phyloP scores from a whole-genome alignment of 371 early-diverging fungal species.

The Mucor mucedo region DNA sequence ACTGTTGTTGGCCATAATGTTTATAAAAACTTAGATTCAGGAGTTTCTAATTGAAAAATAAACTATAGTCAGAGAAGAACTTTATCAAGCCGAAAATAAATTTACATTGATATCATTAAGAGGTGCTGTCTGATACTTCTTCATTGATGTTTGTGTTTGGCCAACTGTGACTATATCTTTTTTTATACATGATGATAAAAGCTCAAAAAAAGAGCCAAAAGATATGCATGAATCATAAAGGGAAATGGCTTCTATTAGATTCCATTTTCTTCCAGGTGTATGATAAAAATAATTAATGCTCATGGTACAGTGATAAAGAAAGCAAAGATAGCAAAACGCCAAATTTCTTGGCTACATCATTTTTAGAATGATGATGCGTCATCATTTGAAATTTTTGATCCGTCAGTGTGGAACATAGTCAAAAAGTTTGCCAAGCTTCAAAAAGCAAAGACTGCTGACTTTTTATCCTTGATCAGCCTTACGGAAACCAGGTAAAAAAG shows the following conservation, averaged over 20 bases:
- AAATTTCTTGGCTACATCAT: not conserved
- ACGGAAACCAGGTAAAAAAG: too few relatives aligned
- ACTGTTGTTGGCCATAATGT: not conserved
- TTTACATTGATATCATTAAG: slow-evolving; percentile 11
- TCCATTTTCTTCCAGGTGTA: slow-evolving; percentile 18
- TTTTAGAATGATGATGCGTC: too few relatives aligned
- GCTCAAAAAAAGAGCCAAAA: slow-evolving; percentile 16
- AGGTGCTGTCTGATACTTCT: not conserved
- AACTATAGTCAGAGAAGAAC: slow-evolving; percentile 1
- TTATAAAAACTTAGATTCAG: slow-evolving; percentile 11
- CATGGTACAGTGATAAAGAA: slow-evolving; percentile 1
- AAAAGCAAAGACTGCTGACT: too few relatives aligned
- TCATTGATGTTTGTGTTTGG: slow-evolving; percentile 14
- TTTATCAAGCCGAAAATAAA: slow-evolving; percentile 4
- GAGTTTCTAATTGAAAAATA: slow-evolving; percentile 16
- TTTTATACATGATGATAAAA: slow-evolving; percentile 14
- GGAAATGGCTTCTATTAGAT: slow-evolving; percentile 10
- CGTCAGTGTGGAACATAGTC: too few relatives aligned
- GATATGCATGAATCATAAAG: slow-evolving; percentile 10
- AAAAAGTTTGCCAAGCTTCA: too few relatives aligned
- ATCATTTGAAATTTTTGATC: too few relatives aligned
- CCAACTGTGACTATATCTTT: slow-evolving; percentile 7
- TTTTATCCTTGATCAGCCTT: too few relatives aligned
- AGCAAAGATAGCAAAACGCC: not conserved
- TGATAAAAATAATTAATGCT: slow-evolving; percentile 16